phyloP scores from a whole-genome alignment of 202 grass and related monocot species.

The Panicum hallii region DNA sequence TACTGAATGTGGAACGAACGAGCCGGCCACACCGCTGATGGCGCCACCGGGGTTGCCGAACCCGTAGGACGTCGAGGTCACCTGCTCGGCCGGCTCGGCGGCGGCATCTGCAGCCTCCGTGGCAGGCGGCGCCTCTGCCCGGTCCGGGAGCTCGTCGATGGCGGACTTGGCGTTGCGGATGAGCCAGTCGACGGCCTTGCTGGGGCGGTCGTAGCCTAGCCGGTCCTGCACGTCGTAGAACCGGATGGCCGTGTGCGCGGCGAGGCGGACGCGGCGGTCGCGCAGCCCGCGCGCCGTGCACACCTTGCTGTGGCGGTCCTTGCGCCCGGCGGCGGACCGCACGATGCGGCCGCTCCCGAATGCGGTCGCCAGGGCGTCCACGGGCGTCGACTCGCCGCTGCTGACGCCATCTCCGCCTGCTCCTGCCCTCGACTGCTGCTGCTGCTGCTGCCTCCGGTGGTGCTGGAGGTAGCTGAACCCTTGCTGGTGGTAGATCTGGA shows the following conservation, averaged over 20 bases:
- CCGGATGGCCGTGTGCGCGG: slow-evolving; percentile 89
- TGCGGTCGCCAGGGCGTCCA: slow-evolving; percentile 53
- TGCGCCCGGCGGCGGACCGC: slow-evolving; percentile 77
- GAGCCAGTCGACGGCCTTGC: slow-evolving; percentile 95
- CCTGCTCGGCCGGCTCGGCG: slow-evolving; percentile 49
- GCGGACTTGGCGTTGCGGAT: slow-evolving; percentile 80
- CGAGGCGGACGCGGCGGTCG: slow-evolving; percentile 83
- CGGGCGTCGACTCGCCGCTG: slow-evolving; percentile 61
- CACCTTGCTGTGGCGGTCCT: slow-evolving; percentile 94
- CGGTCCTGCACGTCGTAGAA: slow-evolving; percentile 97
- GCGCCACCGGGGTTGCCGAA: slow-evolving; percentile 33
- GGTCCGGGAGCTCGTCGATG: slow-evolving; percentile 82
- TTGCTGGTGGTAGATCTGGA: slow-evolving; percentile 68
- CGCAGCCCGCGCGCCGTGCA: slow-evolving; percentile 80
- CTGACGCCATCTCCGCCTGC: slow-evolving; percentile 28
- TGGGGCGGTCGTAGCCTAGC: slow-evolving; percentile 89
- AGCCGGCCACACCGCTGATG: slow-evolving; percentile 31
- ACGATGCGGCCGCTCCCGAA: slow-evolving; percentile 85
- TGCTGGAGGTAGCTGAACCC: slow-evolving; percentile 54
- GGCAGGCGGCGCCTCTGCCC: slow-evolving; percentile 46
- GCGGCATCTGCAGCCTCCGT: slow-evolving; percentile 34
- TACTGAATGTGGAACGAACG: slow-evolving; percentile 68
- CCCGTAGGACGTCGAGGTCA: slow-evolving; percentile 63
- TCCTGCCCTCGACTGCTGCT: background rate
- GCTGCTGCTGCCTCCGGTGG: slow-evolving; percentile 44